Conservation (phyloP, 768 basidiomycete genomes). For the Russula foetens region DNA sequence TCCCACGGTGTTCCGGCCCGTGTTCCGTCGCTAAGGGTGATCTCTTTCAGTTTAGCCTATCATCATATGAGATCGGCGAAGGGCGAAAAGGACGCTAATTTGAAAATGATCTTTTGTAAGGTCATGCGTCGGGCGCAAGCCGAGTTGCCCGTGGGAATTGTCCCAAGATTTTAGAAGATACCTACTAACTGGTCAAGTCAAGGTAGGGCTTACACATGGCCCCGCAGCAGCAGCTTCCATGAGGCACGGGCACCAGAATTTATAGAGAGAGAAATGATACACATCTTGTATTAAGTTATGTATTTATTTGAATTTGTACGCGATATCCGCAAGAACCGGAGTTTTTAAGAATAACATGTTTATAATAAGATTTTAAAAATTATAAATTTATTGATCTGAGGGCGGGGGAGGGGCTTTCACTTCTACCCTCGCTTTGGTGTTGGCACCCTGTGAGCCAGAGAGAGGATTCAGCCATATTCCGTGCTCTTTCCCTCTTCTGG, state of each 20-base stretch:
- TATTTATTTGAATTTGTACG: neutral
- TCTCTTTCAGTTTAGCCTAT: neutral
- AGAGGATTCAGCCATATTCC: neutral
- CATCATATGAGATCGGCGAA: neutral
- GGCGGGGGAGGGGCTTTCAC: too few relatives aligned
- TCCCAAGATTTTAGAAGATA: neutral
- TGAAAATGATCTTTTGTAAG: slow-evolving; percentile 2
- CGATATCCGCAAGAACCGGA: neutral
- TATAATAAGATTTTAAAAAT: too few relatives aligned
- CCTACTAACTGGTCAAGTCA: neutral
- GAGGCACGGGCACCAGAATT: too few relatives aligned
- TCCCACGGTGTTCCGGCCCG: slow-evolving; percentile 2
- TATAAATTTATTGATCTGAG: neutral
- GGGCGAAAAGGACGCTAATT: slow-evolving; percentile 15
- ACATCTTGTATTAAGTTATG: neutral
- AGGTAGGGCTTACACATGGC: slow-evolving; percentile 13
- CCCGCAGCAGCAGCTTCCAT: too few relatives aligned
- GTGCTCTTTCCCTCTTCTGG: neutral
- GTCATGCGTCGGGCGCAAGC: neutral
- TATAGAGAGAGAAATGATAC: too few relatives aligned
- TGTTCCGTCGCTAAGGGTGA: neutral
- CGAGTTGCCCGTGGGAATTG: neutral
- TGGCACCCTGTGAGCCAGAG: neutral
- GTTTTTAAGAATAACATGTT: neutral
- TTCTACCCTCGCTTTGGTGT: neutral